Conservation (phyloP, 306 rosid genomes). For the Cajanus cajan region DNA sequence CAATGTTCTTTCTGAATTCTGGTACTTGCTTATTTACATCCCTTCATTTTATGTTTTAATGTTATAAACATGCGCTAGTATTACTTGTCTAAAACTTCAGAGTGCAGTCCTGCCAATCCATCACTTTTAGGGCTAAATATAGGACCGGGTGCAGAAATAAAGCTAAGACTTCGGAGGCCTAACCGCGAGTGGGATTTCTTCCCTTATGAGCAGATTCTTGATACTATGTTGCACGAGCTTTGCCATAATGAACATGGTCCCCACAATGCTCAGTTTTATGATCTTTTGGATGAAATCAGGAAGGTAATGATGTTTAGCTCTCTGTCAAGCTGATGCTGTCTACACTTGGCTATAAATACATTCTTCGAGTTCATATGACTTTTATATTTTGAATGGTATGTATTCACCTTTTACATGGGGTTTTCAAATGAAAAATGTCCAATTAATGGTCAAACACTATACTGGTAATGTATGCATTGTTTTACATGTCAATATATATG, state of each 20-base stretch:
- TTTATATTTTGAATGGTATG: neutral
- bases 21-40: conserved; percentile 25
- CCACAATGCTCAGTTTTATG: conserved; percentile 57
- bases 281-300: conserved; percentile 59
- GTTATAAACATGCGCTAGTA: neutral
- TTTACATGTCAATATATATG: neutral
- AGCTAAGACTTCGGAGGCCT: conserved; percentile 55
- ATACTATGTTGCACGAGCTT: conserved; percentile 68
- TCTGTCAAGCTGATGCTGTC: neutral
- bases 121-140: conserved; percentile 55
- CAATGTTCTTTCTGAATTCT: conserved; percentile 55
- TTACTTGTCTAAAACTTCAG: conserved; percentile 16
- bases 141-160: conserved; percentile 56
- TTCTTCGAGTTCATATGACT: neutral
- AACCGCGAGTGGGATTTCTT: conserved; percentile 55
- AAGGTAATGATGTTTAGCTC: conserved; percentile 35
- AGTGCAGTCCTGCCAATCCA: conserved; percentile 59
- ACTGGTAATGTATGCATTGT: neutral
- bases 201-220: conserved; percentile 59
- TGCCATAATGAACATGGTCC: conserved; percentile 61
- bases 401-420: neutral
- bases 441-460: neutral
- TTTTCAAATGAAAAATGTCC: neutral
- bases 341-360: neutral
- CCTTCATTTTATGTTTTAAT: neutral